These are phyloP conservation scores for Nepenthes alata DNA, from an alignment of 179 eudicot species.

Conservation along the genomic window DNA sequence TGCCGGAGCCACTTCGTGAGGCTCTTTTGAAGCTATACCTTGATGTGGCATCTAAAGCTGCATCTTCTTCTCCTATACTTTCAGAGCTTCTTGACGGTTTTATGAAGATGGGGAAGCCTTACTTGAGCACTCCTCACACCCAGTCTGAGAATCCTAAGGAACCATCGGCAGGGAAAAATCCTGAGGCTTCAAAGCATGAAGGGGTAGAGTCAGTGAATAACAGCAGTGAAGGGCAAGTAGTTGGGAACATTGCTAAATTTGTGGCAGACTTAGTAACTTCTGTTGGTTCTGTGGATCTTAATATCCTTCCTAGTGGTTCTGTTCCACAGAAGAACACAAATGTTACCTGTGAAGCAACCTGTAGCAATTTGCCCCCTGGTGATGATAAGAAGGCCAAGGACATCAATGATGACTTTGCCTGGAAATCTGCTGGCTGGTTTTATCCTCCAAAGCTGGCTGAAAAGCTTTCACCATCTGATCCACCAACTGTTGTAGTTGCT, in stretches of 20 bases:
- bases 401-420: constrained; percentile 1
- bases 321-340: neutral
- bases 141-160: constrained; percentile 7
- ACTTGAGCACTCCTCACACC: constrained; percentile 19
- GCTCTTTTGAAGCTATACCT: constrained; percentile 29
- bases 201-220: constrained; percentile 6
- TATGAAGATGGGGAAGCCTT: constrained; percentile 30
- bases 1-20: constrained; percentile 49
- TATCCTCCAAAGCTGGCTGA: too few relatives aligned
- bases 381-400: constrained; percentile 12
- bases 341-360: constrained; percentile 1
- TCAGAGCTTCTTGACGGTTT: constrained; percentile 36
- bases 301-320: neutral
- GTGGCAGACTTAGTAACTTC: constrained; percentile 6
- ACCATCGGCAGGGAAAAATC: constrained; percentile 6
- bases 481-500: neutral
- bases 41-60: constrained; percentile 46
- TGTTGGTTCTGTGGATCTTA: neutral
- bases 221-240: constrained; percentile 9
- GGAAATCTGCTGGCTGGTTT: constrained; percentile 1
- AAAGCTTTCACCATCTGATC: too few relatives aligned
- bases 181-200: constrained; percentile 3
- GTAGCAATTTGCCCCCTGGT: constrained; percentile 1
- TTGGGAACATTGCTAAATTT: neutral
- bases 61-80: constrained; percentile 33